Evolutionary conservation across 108 stramenopile genomes (phyloP).

Genomic region (Skeletonema costatum): DNA sequence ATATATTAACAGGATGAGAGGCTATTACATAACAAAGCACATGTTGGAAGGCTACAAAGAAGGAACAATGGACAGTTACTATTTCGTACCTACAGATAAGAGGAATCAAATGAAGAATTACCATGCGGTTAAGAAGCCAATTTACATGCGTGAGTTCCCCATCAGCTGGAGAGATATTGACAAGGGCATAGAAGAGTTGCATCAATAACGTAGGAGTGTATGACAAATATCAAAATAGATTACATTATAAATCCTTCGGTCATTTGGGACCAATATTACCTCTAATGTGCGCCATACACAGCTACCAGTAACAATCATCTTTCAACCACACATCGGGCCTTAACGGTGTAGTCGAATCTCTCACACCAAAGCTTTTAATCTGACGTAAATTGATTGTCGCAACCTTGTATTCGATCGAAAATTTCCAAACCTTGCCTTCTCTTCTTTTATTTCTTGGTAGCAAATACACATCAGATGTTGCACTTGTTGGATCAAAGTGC

Average conservation of each 20-base stretch:
- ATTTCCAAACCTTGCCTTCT: constrained; percentile 30
- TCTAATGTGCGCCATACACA: background rate
- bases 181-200: constrained; percentile 36
- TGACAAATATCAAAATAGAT: background rate
- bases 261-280: background rate
- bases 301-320: constrained; percentile 26
- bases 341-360: constrained; percentile 26
- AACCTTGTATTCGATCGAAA: constrained; percentile 40
- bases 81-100: constrained; percentile 57
- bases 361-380: constrained; percentile 18
- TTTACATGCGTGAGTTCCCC: constrained; percentile 89
- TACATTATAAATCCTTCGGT: background rate
- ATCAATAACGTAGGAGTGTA: background rate
- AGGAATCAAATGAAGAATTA: constrained; percentile 63
- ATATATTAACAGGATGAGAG: constrained; percentile 84
- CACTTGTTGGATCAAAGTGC: constrained; percentile 29
- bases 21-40: constrained; percentile 69
- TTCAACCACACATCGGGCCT: constrained; percentile 48
- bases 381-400: constrained; percentile 33
- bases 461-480: constrained; percentile 40
- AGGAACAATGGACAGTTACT: constrained; percentile 69
- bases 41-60: constrained; percentile 60
- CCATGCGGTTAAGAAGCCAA: constrained; percentile 67
- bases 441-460: constrained; percentile 8
- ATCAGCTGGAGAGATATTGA: constrained; percentile 86